Percentiles rank a stretch among this genome's conserved stretches.
Evolutionary conservation across 306 rosid genomes (phyloP).

Genomic region (Vicia faba): DNA sequence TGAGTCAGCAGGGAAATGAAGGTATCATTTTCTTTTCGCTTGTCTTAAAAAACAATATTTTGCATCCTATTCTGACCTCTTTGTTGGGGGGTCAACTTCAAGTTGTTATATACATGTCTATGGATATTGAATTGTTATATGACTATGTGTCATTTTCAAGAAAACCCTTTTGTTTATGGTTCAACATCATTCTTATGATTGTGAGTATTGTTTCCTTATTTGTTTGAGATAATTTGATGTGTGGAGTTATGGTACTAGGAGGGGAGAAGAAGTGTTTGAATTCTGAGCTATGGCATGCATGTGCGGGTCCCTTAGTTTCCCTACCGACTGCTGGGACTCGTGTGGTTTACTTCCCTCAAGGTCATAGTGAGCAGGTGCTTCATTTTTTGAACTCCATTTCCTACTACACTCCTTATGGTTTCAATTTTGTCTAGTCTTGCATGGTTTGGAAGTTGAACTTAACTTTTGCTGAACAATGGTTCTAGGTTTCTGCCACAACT

Average conservation of each 20-base stretch:
- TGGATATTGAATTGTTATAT: not conserved
- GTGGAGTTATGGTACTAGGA: conserved; percentile 44
- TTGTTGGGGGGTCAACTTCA: conserved; percentile 34
- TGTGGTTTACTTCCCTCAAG: conserved; percentile 86
- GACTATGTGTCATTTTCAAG: conserved; percentile 37
- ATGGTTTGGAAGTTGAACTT: conserved; percentile 25
- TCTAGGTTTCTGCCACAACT: conserved; percentile 81
- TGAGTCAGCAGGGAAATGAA: conserved; percentile 82
- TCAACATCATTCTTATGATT: conserved; percentile 7
- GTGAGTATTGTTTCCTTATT: conserved; percentile 3
- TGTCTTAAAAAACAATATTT: not conserved
- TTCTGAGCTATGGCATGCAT: conserved; percentile 93
- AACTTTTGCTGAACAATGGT: conserved; percentile 15
- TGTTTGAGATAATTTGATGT: conserved; percentile 30
- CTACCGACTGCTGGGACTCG: conserved; percentile 77
- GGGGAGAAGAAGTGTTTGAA: conserved; percentile 83
- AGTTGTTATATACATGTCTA: not conserved
- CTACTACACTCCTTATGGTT: conserved; percentile 9
- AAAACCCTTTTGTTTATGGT: conserved; percentile 26
- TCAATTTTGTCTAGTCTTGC: conserved; percentile 19
- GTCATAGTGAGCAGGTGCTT: conserved; percentile 81
- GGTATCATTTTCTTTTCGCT: conserved; percentile 51
- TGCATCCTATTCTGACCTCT: conserved; percentile 11
- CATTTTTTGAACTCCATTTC: not conserved
- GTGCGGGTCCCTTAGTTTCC: conserved; percentile 86